Evolutionary conservation across 306 rosid species (phyloP), one percentile per base, ranked within the genome.

Genomic region (Lathyrus sativus): DNA sequence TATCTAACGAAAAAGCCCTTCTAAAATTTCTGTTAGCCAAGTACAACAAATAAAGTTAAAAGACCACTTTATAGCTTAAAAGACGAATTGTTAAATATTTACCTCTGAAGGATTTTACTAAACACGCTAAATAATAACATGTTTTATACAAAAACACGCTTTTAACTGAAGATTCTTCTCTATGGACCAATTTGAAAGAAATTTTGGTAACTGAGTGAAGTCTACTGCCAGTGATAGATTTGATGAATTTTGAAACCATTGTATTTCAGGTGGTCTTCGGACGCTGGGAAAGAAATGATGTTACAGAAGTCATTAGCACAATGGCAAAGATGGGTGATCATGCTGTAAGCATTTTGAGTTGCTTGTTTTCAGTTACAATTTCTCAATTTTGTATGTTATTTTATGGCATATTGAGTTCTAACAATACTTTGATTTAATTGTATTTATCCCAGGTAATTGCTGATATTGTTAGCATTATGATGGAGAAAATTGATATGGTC

Each of bases 241-340:
- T 43, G 68, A 74, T 82, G 62, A 80, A 64, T 74, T 62, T 74
- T 50, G 53, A 70, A 41, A 60, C 33, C 72, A 29, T 77, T 62
- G 18, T 68, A 22, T 81, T 86, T 78, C 87, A 95, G 99, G 91
- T 70, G 51, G 81, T 95, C 70, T 90, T 78, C 80, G 79, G 99
- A 84, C 85, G 82, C 69, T 95, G 99, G 99, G 89, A 90, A 82
- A 87, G 99, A 71, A 80, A 81, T 78, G 99, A 90, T 79, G 83
- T 95, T 58, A 95, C 89, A 74, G 99, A 89, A 53, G 97, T 84
- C 37, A 78, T 95, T 67, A 83, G 82, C 71, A 92, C 89, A 29
- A 82, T 95, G 96, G 90, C 79, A 62, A 90, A 93, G 87, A 93
- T 93, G 95, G 87, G 85, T 54, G 99, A 93, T 76, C 86, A 88